Evolutionary conservation across 805 yeast species (phyloP).

Genomic region (Wickerhamiella kurtzmanii): DNA sequence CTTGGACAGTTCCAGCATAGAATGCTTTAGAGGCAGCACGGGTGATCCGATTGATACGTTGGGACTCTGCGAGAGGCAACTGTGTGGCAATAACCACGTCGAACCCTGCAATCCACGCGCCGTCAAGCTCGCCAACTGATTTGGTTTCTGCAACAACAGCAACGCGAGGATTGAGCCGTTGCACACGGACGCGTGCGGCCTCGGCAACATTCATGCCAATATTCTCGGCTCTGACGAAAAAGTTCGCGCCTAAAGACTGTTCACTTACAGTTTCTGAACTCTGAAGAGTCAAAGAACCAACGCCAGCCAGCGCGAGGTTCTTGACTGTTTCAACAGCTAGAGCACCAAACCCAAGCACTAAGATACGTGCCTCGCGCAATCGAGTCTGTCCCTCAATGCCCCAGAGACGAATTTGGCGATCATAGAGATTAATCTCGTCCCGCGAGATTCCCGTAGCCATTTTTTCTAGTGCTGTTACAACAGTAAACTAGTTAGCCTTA

Average conservation of each 20-base stretch:
- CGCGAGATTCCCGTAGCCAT: conserved; percentile 12
- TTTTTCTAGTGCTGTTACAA: too few relatives aligned
- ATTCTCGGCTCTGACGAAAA: conserved; percentile 40
- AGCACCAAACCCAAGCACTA: conserved; percentile 61
- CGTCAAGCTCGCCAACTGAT: conserved; percentile 19
- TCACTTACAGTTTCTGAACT: conserved; percentile 32
- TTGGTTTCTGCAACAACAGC: conserved; percentile 34
- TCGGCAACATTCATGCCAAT: conserved; percentile 32
- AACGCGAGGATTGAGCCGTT: conserved; percentile 72
- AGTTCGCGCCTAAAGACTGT: conserved; percentile 43
- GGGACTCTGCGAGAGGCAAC: conserved; percentile 30
- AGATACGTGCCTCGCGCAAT: conserved; percentile 56
- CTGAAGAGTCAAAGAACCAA: conserved; percentile 51
- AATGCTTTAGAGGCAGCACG: conserved; percentile 49
- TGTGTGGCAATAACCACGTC: conserved; percentile 71
- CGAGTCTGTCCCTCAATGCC: conserved; percentile 81
- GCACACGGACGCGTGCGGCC: conserved; percentile 40
- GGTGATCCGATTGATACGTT: conserved; percentile 39
- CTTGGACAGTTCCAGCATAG: conserved; percentile 56
- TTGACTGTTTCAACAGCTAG: conserved; percentile 66
- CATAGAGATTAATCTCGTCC: conserved; percentile 41
- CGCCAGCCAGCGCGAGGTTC: conserved; percentile 62
- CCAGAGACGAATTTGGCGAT: conserved; percentile 91
- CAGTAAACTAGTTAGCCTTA: too few relatives aligned
- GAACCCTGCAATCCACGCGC: conserved; percentile 38